Conservation (phyloP, 768 basidiomycete genomes). For the Pisolithus albus region DNA sequence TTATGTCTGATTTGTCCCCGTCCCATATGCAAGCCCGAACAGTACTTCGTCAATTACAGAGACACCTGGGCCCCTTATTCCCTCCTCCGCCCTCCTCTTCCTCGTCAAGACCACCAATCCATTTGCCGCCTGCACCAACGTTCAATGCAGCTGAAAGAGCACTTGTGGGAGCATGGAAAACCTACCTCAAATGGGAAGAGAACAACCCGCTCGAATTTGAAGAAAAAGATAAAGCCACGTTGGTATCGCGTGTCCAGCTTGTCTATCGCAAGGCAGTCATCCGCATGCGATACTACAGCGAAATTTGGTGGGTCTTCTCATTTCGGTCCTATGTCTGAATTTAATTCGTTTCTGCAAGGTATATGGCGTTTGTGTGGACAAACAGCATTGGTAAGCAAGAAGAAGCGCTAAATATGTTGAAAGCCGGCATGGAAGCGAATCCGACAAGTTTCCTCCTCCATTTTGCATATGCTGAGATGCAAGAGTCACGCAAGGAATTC, state of each 20-base stretch:
- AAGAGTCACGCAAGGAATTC: slow-evolving; percentile 58
- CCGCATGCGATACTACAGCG: slow-evolving; percentile 89
- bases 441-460: slow-evolving; percentile 85
- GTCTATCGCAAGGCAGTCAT: slow-evolving; percentile 87
- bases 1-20: slow-evolving; percentile 87
- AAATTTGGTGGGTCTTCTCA: slow-evolving; percentile 67
- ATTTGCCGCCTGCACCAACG: slow-evolving; percentile 63
- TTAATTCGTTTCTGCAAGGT: slow-evolving; percentile 43
- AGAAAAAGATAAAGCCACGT: slow-evolving; percentile 62
- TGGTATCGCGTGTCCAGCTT: slow-evolving; percentile 67
- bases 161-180: slow-evolving; percentile 82
- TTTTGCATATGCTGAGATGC: slow-evolving; percentile 76
- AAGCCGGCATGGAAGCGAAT: slow-evolving; percentile 83
- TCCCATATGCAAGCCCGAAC: slow-evolving; percentile 94
- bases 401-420: slow-evolving; percentile 74
- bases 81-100: slow-evolving; percentile 41
- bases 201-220: slow-evolving; percentile 90
- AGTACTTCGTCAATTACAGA: slow-evolving; percentile 74
- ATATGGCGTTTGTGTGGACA: slow-evolving; percentile 87
- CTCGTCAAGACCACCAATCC: slow-evolving; percentile 37
- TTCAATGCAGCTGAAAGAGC: slow-evolving; percentile 68
- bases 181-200: slow-evolving; percentile 94
- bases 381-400: slow-evolving; percentile 66
- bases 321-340: background rate
- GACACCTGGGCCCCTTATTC: slow-evolving; percentile 58